Evolutionary conservation across 176 grass and related monocot species (phyloP), one percentile per base, ranked within the genome.

Genomic region (Sorghum bicolor): DNA sequence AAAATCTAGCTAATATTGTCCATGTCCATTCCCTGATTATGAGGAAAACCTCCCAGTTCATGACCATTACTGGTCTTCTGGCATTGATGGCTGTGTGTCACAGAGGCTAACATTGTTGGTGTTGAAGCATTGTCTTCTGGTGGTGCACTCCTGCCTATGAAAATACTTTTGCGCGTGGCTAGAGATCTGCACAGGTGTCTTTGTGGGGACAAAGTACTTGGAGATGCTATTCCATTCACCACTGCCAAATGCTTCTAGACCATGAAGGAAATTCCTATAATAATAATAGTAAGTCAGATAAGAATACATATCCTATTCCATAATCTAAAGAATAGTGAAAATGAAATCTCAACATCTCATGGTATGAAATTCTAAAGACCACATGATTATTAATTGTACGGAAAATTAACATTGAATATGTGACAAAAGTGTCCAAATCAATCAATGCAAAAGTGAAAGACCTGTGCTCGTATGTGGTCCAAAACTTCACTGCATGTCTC

Each of bases 401-500:
- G 3, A 32, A 32, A 32, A 32, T 32, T 32, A 32, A 32, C 31
- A 32, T 32, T 32, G 3, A 32, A 32, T 1, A 32, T 32, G 31
- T 32, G 31, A 32, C 3, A 32, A 32, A 32, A 32, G 31, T 32
- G 1, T 32, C 31, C 3, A 32, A 32, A 32, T 32, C 31, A 32
- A 32, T 32, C n/a, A n/a, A n/a, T n/a, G n/a, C n/a, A n/a, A n/a
- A 32, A 32, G 3, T 32, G 31, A 70, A 38, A 26, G 17, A 83
- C 80, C 65, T 87, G 53, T 87, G 86, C 44, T 83, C 86, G 0
- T 71, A 14, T 0, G 0, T 45, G 0, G 28, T 60, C 86, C 86
- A 87, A 77, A 76, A 82, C 40, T 52, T 82, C 48, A 64, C 30
- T 16, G 28, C 16, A 19, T 19, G 5, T 4, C 72, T 16, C 52